Conservation (phyloP, 345 rosid species). For the Odontarrhena argentea region DNA sequence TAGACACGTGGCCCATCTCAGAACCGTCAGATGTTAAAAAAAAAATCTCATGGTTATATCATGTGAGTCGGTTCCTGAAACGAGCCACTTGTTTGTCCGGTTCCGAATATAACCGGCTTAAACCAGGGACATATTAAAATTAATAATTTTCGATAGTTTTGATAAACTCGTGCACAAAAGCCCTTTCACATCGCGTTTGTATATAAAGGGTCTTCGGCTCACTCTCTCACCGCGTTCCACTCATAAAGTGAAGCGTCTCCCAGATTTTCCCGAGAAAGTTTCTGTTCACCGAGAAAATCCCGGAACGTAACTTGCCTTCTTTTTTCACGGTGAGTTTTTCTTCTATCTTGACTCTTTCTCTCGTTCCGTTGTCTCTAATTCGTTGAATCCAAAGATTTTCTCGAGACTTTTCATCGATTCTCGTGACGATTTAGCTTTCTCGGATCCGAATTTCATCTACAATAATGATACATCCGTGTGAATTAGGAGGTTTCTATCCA, state of each 20-base stretch:
- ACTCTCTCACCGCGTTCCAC: slow-evolving; percentile 27
- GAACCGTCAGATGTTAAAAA: slow-evolving; percentile 31
- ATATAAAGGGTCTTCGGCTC: slow-evolving; percentile 30
- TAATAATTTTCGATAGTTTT: slow-evolving; percentile 15
- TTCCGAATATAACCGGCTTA: slow-evolving; percentile 12
- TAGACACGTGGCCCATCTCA: slow-evolving; percentile 8
- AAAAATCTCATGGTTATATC: slow-evolving; percentile 26
- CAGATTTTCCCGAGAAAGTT: slow-evolving; percentile 37
- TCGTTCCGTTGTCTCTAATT: neutral
- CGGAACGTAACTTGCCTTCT: slow-evolving; percentile 1
- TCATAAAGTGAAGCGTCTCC: slow-evolving; percentile 39
- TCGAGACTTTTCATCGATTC: slow-evolving; percentile 23
- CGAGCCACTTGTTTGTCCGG: slow-evolving; percentile 32
- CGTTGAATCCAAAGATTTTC: slow-evolving; percentile 11
- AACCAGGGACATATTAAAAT: slow-evolving; percentile 18
- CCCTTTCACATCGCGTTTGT: neutral
- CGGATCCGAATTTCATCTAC: slow-evolving; percentile 41
- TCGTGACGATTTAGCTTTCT: slow-evolving; percentile 20
- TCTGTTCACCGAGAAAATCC: neutral
- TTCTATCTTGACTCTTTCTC: neutral
- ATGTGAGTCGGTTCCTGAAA: slow-evolving; percentile 31
- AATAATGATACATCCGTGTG: slow-evolving; percentile 24
- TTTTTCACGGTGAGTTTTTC: slow-evolving; percentile 32
- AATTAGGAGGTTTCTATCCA: neutral
- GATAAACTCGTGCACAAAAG: slow-evolving; percentile 34